phyloP scores from a whole-genome alignment of 129 eudicot genomes.

The Chrysanthemum lavandulifolium region DNA sequence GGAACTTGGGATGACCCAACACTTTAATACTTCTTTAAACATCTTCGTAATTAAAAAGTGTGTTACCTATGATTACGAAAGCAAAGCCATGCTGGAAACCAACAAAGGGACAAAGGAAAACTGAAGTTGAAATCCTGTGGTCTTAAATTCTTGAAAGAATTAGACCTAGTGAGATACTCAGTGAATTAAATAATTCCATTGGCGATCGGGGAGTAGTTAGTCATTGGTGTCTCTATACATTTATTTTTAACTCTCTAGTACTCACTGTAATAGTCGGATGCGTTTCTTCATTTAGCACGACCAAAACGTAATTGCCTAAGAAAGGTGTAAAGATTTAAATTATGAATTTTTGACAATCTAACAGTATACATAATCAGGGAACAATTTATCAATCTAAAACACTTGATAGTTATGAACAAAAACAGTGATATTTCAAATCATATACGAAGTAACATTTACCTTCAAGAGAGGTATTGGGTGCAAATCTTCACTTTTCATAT shows the following conservation, averaged over 20 bases:
- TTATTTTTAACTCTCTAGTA: neutral
- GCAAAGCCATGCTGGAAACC: neutral
- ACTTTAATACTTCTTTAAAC: neutral
- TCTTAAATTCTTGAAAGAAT: neutral
- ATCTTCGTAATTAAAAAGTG: neutral
- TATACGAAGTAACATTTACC: no score
- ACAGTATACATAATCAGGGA: no score
- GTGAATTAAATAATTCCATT: neutral
- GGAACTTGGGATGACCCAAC: neutral
- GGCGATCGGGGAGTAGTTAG: neutral
- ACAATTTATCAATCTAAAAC: no score
- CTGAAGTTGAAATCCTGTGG: neutral
- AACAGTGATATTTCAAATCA: no score
- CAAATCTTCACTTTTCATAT: no score
- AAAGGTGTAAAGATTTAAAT: no score
- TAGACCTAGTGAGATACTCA: neutral
- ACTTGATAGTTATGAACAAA: no score
- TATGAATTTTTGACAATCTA: no score
- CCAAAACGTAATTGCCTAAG: no score
- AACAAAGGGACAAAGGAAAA: neutral
- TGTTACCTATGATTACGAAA: neutral
- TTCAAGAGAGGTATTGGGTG: no score
- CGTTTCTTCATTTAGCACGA: neutral
- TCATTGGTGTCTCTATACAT: neutral
- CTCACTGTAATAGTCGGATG: constrained; percentile 14